These are phyloP conservation scores for Neurospora sp. DNA, from an alignment of 495 filamentous ascomycete genomes.

Conservation along the genomic window DNA sequence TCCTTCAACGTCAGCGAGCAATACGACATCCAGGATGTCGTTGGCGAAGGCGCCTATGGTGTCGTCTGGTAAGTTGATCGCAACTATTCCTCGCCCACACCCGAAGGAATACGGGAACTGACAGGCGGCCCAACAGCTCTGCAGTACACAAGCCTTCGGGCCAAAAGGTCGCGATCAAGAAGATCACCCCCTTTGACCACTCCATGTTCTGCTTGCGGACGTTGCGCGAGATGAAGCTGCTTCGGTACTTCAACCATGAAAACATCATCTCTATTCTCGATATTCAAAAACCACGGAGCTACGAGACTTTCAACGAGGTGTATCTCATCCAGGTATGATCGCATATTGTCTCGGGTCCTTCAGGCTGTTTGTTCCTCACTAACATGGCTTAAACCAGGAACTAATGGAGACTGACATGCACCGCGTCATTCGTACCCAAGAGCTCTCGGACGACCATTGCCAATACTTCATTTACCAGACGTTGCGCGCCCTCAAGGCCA, in stretches of 20 bases:
- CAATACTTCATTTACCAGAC: slow-evolving; percentile 99
- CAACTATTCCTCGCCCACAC: neutral
- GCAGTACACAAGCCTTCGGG: slow-evolving; percentile 96
- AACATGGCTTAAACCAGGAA: slow-evolving; percentile 46
- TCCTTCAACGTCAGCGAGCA: slow-evolving; percentile 99
- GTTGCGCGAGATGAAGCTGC: slow-evolving; percentile 96
- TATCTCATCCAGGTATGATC: slow-evolving; percentile 87
- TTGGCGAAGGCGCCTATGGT: slow-evolving; percentile 97
- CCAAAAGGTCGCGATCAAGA: slow-evolving; percentile 99
- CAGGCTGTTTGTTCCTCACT: neutral
- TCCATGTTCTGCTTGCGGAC: slow-evolving; percentile 99
- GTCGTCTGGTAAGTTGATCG: slow-evolving; percentile 77
- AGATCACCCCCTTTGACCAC: slow-evolving; percentile 98
- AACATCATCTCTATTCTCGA: slow-evolving; percentile 99
- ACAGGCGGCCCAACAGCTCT: slow-evolving; percentile 48
- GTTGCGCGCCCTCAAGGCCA: slow-evolving; percentile 92
- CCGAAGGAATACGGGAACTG: neutral
- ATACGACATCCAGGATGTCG: slow-evolving; percentile 99
- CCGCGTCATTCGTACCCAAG: slow-evolving; percentile 96
- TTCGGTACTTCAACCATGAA: slow-evolving; percentile 99
- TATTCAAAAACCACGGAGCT: slow-evolving; percentile 95
- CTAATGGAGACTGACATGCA: slow-evolving; percentile 99
- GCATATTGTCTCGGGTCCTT: neutral
- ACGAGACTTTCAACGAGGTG: slow-evolving; percentile 93
- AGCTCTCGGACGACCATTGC: slow-evolving; percentile 96